These are phyloP conservation scores for Nyctanthes arbortristis DNA, from an alignment of 257 asterid genomes.

Conservation along the genomic window DNA sequence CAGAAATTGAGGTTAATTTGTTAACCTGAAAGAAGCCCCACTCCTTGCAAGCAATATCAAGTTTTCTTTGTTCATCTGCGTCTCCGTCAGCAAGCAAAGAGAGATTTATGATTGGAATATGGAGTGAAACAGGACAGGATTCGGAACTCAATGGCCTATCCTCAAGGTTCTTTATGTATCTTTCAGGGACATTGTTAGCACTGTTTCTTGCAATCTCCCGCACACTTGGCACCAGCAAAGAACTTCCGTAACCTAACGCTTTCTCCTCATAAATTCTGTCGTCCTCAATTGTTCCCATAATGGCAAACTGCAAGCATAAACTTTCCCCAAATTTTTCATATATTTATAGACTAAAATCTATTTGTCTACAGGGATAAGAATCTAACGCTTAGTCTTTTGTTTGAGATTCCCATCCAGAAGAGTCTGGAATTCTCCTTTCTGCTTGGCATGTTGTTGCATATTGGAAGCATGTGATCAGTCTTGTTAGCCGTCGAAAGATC, in stretches of 20 bases:
- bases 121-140: slow-evolving; percentile 17
- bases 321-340: neutral
- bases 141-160: slow-evolving; percentile 36
- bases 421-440: neutral
- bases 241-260: slow-evolving; percentile 39
- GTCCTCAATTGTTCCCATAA: neutral
- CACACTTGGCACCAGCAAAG: slow-evolving; percentile 47
- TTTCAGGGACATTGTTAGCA: slow-evolving; percentile 31
- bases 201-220: slow-evolving; percentile 45
- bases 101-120: slow-evolving; percentile 43
- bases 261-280: slow-evolving; percentile 24
- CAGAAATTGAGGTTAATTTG: too few species aligned
- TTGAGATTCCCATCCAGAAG: neutral
- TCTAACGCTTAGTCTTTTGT: too few species aligned
- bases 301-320: neutral
- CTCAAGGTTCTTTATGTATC: slow-evolving; percentile 32
- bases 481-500: neutral
- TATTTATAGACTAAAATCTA: neutral
- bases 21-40: slow-evolving; percentile 58
- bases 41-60: slow-evolving; percentile 42
- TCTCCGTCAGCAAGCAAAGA: slow-evolving; percentile 35
- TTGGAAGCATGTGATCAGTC: neutral
- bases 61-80: slow-evolving; percentile 37
- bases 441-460: neutral
- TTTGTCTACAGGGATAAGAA: too few species aligned